Evolutionary conservation across 139 green algal species (phyloP), one percentile per base, ranked within the genome.

Genomic region (Picochlorum sp.): DNA sequence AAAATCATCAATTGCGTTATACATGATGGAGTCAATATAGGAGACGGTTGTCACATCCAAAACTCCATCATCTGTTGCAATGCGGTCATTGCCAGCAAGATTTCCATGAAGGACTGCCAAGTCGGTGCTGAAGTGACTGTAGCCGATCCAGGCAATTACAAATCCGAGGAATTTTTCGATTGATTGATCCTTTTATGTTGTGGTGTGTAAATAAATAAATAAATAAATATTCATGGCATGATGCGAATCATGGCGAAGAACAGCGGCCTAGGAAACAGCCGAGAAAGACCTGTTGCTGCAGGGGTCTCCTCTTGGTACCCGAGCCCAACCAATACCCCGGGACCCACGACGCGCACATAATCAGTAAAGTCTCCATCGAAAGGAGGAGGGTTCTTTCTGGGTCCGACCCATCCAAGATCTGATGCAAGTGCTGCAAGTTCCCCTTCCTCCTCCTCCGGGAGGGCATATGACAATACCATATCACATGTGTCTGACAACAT

Each of bases 1-100:
- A 62, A 83, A 63, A 70, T 85, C 11, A 80, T 92, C 34, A 95
- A 92, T 79, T 82, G 69, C 23, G 85, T 95, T 59, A 60, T 96
- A 11, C 83, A 90, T 70, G 80, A 89, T 44, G 65, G 68, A 23
- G 82, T 92, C 16, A 56, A 49, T 1, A 45, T 95, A 4, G 88
- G 61, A 2, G 85, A 94, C 49, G 80, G 79, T 49, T 79, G 71
- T 62, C 67, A 81, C 26, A 71, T 97, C 21, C 87, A 95, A 70
- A 89, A 86, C 70, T 84, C 63, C 45, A 79, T 97, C 49, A 41
- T 96, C 28, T 84, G 82, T 55, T 60, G 18, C 2, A 72, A 75
- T 5, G 73, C 66, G 4, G 15, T 49, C 4, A 63, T 95, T 47
- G 67, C 74, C 37, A 80, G 79, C 47, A 49, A 66, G 2, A 70